A percentile compares a stretch with the other conserved stretches of the same genome.
Evolutionary conservation across 2,329 filamentous ascomycete species (phyloP).

Genomic region (Aotearoamyces nothofagi): DNA sequence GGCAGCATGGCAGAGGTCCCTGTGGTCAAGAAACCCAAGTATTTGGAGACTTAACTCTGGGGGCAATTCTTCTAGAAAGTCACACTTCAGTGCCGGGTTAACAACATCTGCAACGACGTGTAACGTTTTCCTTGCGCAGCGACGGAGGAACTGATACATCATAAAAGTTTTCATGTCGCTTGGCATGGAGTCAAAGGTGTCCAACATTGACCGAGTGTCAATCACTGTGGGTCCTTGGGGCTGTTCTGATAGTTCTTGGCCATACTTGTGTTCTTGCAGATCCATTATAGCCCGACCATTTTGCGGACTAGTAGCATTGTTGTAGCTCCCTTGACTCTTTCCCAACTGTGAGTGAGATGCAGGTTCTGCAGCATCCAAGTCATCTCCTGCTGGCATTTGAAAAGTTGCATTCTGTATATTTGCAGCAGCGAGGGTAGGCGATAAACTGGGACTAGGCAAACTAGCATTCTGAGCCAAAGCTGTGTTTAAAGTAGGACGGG

Average conservation of each 20-base stretch:
- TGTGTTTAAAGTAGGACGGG: constrained; percentile 45
- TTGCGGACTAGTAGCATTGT: constrained; percentile 15
- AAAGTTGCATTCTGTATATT: background rate
- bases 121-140: constrained; percentile 76
- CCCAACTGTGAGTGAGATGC: constrained; percentile 12
- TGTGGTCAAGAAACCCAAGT: constrained; percentile 70
- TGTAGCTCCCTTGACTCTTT: constrained; percentile 13
- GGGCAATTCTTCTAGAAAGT: constrained; percentile 75
- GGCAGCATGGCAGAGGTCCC: constrained; percentile 76
- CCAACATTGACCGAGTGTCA: constrained; percentile 74
- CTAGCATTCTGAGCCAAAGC: constrained; percentile 74
- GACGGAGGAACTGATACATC: constrained; percentile 86
- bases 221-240: constrained; percentile 31
- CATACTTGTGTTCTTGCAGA: constrained; percentile 11
- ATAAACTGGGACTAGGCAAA: constrained; percentile 85
- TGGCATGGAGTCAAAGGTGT: constrained; percentile 83
- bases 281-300: constrained; percentile 23
- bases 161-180: constrained; percentile 87
- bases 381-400: constrained; percentile 22
- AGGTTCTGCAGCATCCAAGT: constrained; percentile 20
- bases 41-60: constrained; percentile 79
- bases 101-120: constrained; percentile 83
- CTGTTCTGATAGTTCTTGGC: constrained; percentile 14
- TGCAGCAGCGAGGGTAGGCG: constrained; percentile 70
- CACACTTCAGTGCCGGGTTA: constrained; percentile 87